These are phyloP conservation scores for Metschnikowia sp. DNA, from an alignment of 805 yeast genomes.

Conservation along the genomic window DNA sequence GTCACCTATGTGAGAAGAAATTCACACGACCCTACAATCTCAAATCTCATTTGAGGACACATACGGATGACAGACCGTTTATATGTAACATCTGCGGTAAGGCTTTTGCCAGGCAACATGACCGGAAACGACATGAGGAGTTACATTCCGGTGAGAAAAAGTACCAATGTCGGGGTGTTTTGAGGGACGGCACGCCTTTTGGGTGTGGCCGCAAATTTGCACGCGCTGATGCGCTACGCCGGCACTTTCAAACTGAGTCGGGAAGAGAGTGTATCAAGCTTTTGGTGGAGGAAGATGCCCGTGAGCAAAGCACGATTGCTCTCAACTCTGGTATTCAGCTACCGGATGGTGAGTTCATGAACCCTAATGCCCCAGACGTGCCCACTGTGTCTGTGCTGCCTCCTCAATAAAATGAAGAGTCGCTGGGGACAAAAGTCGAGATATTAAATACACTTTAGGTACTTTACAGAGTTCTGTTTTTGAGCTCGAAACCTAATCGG, in stretches of 20 bases:
- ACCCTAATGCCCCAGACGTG: conserved; percentile 11
- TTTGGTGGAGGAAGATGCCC: conserved; percentile 40
- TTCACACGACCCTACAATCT: conserved; percentile 92
- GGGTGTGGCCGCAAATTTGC: conserved; percentile 48
- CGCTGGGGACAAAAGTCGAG: too few relatives aligned
- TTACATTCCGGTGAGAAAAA: conserved; percentile 74
- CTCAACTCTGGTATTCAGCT: conserved; percentile 16
- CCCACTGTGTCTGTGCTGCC: conserved; percentile 41
- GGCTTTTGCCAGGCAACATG: conserved; percentile 57
- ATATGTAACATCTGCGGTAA: conserved; percentile 72
- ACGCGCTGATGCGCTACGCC: conserved; percentile 43
- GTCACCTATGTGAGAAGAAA: conserved; percentile 78
- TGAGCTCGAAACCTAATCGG: too few relatives aligned
- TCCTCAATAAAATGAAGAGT: conserved; percentile 21
- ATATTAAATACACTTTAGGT: too few relatives aligned
- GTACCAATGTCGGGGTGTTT: conserved; percentile 65
- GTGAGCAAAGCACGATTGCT: conserved; percentile 19
- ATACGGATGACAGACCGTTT: conserved; percentile 79
- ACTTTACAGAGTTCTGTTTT: too few relatives aligned
- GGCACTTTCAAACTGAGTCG: conserved; percentile 47
- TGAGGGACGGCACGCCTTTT: conserved; percentile 48
- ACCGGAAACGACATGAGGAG: conserved; percentile 44
- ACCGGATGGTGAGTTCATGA: conserved; percentile 19
- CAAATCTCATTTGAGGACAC: conserved; percentile 88
- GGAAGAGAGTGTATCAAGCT: conserved; percentile 41